Base-by-base conservation (phyloP, 2,329 filamentous ascomycete genomes). In the Aspergillus melleus region DNA sequence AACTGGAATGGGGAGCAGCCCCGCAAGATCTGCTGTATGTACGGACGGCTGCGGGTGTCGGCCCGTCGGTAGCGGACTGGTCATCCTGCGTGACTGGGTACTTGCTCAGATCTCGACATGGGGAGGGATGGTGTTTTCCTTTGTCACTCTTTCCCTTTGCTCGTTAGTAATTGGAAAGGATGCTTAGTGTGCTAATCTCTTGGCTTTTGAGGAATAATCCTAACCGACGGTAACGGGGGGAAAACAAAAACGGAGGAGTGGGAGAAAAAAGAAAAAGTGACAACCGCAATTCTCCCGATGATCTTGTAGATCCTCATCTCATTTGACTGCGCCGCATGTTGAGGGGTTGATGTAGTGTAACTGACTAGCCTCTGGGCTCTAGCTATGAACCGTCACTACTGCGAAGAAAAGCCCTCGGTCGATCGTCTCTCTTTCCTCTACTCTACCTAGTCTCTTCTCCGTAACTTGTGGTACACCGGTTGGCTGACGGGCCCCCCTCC, bases 11-110 rank as follows among this genome's bases (percentile, higher is more conserved):
- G 26, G 39, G 54, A 50, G 49, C 24, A 58, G 60, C 65, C 65
- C 65, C 64, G 64, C 64, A 61, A 62, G 65, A 67, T 67, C 65
- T 64, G 56, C 65, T 66, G 61, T 62, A 66, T 65, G 65, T 67
- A 65, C 63, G 65, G 57, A 64, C 64, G 66, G 66, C 64, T 65
- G 64, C 66, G 66, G 64, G 65, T 58, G 64, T 65, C 66, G 66
- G 66, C 42, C 66, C 66, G 65, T 66, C 65, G 54, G 64, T 67
- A 67, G 64, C 64, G 62, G 63, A 61, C 58, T 64, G 54, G 57
- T 60, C 52, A 46, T 53, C 54, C 58, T 61, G 54, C 51, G 56
- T 54, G 56, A 49, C 56, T 32, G 19, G 44, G 44, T 20, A 47
- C 44, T 47, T 47, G 16, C 36, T 42, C 36, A 50, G 50, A 58